Evolutionary conservation across 352 stramenopile species (phyloP).

Genomic region (Phytophthora sp.): DNA sequence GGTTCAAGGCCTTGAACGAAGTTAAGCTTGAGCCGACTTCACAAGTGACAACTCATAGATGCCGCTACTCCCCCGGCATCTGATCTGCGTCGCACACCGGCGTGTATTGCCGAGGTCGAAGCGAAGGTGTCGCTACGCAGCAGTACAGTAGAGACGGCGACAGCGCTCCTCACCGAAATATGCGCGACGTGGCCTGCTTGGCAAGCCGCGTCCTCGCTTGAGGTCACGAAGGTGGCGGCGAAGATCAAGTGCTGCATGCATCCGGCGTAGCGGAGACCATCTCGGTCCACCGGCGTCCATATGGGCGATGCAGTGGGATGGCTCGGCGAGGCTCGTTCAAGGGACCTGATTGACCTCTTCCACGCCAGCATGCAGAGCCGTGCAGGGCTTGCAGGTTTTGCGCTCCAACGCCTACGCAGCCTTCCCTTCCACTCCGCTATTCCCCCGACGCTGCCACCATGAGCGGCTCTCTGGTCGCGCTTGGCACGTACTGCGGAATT

Average conservation of each 20-base stretch:
- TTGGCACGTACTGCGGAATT: constrained; percentile 22
- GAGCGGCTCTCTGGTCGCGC: constrained; percentile 18
- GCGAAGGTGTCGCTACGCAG: too few species aligned
- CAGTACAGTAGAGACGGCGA: too few species aligned
- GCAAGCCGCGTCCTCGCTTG: too few species aligned
- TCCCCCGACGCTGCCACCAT: constrained; percentile 5
- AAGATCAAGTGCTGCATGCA: too few species aligned
- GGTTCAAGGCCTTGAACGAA: too few species aligned
- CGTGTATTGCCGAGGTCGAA: not conserved
- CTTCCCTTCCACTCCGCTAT: constrained; percentile 19
- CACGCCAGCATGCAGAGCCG: constrained; percentile 15
- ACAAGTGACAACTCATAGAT: not conserved
- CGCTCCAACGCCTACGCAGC: too few species aligned
- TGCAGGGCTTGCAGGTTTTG: not conserved
- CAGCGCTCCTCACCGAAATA: too few species aligned
- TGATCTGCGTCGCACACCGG: not conserved
- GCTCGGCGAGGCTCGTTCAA: not conserved
- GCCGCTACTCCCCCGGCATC: not conserved
- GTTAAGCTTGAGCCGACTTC: not conserved
- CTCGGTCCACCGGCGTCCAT: not conserved
- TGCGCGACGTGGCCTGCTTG: not conserved
- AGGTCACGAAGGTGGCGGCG: too few species aligned
- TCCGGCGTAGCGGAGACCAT: constrained; percentile 13
- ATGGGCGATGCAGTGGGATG: constrained; percentile 13
- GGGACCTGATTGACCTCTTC: constrained; percentile 9